These are phyloP conservation scores for Dentipellis fragilis DNA, from an alignment of 768 basidiomycete genomes.

Conservation along the genomic window DNA sequence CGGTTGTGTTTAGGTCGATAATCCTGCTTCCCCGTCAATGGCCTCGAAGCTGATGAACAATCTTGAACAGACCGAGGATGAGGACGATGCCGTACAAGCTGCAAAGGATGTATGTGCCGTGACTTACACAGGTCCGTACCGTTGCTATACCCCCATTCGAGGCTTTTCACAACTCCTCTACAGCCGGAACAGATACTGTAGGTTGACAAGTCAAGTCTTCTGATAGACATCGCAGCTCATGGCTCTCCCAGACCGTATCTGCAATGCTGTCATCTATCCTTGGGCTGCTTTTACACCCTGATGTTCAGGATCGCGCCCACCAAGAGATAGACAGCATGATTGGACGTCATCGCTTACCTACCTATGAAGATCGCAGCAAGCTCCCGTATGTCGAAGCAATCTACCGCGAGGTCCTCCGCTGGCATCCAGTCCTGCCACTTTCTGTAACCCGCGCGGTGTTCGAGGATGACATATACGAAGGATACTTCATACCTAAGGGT, in stretches of 20 bases:
- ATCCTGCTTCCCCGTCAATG: background rate
- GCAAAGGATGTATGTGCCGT: background rate
- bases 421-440: conserved; percentile 1
- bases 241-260: no score
- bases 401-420: conserved; percentile 4
- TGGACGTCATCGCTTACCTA: conserved; percentile 1
- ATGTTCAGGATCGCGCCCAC: conserved; percentile 6
- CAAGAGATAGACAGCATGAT: conserved; percentile 4
- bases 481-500: conserved; percentile 9
- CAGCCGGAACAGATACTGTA: background rate
- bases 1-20: background rate
- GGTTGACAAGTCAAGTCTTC: background rate
- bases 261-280: no score
- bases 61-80: background rate
- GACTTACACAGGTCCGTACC: background rate
- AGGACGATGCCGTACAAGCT: background rate
- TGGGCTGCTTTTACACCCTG: background rate
- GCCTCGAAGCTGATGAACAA: background rate
- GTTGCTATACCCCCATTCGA: no score
- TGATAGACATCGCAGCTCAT: no score
- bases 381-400: conserved; percentile 7
- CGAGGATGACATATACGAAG: conserved; percentile 4
- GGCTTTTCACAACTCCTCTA: background rate
- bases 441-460: conserved; percentile 1
- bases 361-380: background rate